phyloP scores from a whole-genome alignment of 495 filamentous ascomycete genomes.

The Tuber magnatum region DNA sequence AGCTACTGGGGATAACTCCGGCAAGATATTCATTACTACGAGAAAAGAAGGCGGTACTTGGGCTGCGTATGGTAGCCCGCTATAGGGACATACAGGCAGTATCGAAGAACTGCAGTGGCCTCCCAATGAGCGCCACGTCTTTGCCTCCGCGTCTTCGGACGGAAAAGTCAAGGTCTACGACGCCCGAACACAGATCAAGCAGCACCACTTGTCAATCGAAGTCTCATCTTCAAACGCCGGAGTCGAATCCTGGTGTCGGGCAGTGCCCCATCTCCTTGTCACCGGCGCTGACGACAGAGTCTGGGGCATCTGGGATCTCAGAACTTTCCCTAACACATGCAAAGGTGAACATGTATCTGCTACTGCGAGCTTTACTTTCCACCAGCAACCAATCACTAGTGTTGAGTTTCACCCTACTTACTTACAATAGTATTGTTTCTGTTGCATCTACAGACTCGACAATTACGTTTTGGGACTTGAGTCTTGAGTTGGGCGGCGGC shows the following conservation, averaged over 20 bases:
- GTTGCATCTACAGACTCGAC: slow-evolving; percentile 88
- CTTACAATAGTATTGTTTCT: slow-evolving; percentile 83
- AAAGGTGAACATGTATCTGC: slow-evolving; percentile 54
- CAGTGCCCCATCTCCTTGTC: slow-evolving; percentile 77
- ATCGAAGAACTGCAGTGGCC: slow-evolving; percentile 95
- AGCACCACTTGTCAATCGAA: slow-evolving; percentile 72
- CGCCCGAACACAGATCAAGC: slow-evolving; percentile 73
- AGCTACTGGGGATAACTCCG: slow-evolving; percentile 82
- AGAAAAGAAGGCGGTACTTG: slow-evolving; percentile 78
- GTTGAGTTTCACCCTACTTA: slow-evolving; percentile 91
- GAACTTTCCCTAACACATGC: slow-evolving; percentile 56
- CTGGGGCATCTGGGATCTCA: slow-evolving; percentile 89
- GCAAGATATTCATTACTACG: slow-evolving; percentile 78
- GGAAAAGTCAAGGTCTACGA: slow-evolving; percentile 92
- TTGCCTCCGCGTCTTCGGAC: slow-evolving; percentile 82
- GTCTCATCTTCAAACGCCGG: slow-evolving; percentile 80
- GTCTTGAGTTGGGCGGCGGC: slow-evolving; percentile 90
- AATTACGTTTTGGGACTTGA: slow-evolving; percentile 88
- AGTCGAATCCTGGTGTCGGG: slow-evolving; percentile 82
- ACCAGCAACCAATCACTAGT: slow-evolving; percentile 90
- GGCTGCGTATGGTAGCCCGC: slow-evolving; percentile 71
- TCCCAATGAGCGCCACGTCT: slow-evolving; percentile 78
- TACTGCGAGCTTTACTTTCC: slow-evolving; percentile 81
- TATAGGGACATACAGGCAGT: slow-evolving; percentile 71
- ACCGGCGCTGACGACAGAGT: slow-evolving; percentile 85